Evolutionary conservation across 305 asterid species (phyloP).

Genomic region (Ilex paraguariensis): DNA sequence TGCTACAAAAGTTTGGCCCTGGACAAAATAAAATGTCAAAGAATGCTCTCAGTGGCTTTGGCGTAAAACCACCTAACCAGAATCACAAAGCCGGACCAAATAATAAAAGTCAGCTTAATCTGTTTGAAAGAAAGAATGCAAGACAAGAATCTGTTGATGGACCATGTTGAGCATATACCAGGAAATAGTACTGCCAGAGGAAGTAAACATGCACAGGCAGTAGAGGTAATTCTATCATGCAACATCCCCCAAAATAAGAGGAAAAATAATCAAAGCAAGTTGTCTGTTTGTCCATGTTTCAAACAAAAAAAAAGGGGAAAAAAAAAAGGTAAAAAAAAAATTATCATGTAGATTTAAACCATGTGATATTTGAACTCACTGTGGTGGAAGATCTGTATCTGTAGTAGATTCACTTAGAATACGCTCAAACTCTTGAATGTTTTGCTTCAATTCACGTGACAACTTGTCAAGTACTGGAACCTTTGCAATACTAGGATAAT

Average conservation of each 20-base stretch:
- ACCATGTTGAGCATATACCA: too few species aligned
- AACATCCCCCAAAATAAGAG: neutral
- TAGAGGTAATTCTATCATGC: neutral
- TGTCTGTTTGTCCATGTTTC: too few species aligned
- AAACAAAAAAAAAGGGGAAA: neutral
- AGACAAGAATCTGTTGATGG: too few species aligned
- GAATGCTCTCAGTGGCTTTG: too few species aligned
- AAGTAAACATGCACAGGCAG: too few species aligned
- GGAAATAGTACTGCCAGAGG: too few species aligned
- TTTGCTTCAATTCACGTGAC: slow-evolving; percentile 85
- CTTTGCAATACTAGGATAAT: slow-evolving; percentile 96
- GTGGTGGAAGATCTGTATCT: slow-evolving; percentile 89
- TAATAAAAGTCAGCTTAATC: too few species aligned
- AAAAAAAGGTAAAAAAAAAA: neutral
- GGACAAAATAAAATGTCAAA: too few species aligned
- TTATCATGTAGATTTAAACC: neutral
- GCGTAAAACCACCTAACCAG: too few species aligned
- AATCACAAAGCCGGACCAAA: too few species aligned
- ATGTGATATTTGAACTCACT: slow-evolving; percentile 42
- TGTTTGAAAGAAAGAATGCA: too few species aligned
- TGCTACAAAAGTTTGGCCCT: too few species aligned
- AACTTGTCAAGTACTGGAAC: slow-evolving; percentile 74
- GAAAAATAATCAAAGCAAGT: neutral
- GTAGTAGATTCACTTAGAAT: slow-evolving; percentile 82
- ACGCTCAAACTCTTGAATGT: slow-evolving; percentile 96